Percentiles rank a stretch among this genome's conserved stretches.
Evolutionary conservation across 106 monocot species (phyloP).

Genomic region (Dendrobium officinale): DNA sequence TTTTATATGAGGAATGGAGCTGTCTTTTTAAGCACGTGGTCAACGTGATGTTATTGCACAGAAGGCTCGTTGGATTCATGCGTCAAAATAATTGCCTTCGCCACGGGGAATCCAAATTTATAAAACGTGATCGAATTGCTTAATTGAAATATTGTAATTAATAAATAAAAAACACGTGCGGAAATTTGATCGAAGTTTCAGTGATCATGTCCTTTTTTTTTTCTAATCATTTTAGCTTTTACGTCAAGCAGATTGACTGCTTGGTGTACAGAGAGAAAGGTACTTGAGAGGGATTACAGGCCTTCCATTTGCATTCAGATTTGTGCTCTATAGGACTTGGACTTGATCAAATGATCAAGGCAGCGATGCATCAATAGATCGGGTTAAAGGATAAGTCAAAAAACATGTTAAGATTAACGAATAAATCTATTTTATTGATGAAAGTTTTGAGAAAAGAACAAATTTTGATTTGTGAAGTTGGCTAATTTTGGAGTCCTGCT

Average conservation of each 20-base stretch:
- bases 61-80: background rate
- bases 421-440: too few relatives aligned
- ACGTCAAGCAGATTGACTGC: background rate
- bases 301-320: background rate
- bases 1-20: background rate
- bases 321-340: background rate
- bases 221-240: too few relatives aligned
- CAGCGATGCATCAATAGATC: background rate
- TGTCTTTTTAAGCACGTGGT: background rate
- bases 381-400: background rate
- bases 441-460: too few relatives aligned
- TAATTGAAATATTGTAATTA: background rate
- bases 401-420: background rate
- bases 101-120: background rate
- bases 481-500: too few relatives aligned
- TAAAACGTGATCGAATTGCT: conserved; percentile 4
- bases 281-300: background rate
- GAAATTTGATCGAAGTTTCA: background rate
- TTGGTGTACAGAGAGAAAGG: background rate
- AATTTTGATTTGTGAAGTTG: too few relatives aligned
- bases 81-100: background rate
- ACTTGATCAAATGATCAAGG: background rate
- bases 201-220: background rate
- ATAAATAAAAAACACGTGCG: background rate
- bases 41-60: background rate